Percentiles rank a stretch among this genome's conserved stretches.
These are phyloP conservation scores for Coprinopsis strossmayeri DNA, from an alignment of 768 basidiomycete species.

Conservation along the genomic window DNA sequence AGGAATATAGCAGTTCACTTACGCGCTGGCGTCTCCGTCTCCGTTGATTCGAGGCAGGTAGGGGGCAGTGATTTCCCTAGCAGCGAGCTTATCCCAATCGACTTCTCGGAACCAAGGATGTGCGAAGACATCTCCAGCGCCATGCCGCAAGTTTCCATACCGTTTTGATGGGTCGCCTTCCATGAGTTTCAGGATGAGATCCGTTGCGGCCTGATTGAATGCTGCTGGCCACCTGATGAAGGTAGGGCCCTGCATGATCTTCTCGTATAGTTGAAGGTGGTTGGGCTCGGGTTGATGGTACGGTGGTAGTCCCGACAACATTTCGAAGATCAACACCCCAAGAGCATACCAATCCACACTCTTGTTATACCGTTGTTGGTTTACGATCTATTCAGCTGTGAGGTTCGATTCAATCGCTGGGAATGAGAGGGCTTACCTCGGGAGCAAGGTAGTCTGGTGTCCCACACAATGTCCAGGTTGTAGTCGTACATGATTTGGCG, in stretches of 20 bases:
- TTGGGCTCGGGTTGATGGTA: slow-evolving; percentile 86
- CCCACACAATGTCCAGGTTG: slow-evolving; percentile 94
- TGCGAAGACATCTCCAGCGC: slow-evolving; percentile 85
- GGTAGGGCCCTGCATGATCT: slow-evolving; percentile 72
- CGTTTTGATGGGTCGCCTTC: slow-evolving; percentile 84
- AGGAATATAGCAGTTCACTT: slow-evolving; percentile 27
- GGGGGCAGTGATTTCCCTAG: slow-evolving; percentile 88
- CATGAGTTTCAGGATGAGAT: slow-evolving; percentile 87
- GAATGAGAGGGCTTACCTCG: slow-evolving; percentile 43
- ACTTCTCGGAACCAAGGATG: slow-evolving; percentile 96
- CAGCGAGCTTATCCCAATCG: slow-evolving; percentile 76
- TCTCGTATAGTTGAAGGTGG: slow-evolving; percentile 86
- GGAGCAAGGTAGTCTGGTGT: slow-evolving; percentile 97
- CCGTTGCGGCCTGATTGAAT: slow-evolving; percentile 69
- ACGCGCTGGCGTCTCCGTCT: slow-evolving; percentile 96
- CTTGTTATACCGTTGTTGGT: slow-evolving; percentile 86
- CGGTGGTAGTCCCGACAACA: slow-evolving; percentile 93
- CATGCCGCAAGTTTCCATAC: slow-evolving; percentile 84
- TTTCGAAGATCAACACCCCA: slow-evolving; percentile 95
- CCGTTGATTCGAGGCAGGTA: slow-evolving; percentile 89
- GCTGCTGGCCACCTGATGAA: slow-evolving; percentile 75
- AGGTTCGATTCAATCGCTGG: slow-evolving; percentile 1
- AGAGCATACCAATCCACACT: slow-evolving; percentile 99
- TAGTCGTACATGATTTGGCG: slow-evolving; percentile 80
- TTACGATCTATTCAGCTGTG: slow-evolving; percentile 50